Evolutionary conservation across 768 basidiomycete genomes (phyloP), one percentile per base, ranked within the genome.

Genomic region (Suillus lakei): DNA sequence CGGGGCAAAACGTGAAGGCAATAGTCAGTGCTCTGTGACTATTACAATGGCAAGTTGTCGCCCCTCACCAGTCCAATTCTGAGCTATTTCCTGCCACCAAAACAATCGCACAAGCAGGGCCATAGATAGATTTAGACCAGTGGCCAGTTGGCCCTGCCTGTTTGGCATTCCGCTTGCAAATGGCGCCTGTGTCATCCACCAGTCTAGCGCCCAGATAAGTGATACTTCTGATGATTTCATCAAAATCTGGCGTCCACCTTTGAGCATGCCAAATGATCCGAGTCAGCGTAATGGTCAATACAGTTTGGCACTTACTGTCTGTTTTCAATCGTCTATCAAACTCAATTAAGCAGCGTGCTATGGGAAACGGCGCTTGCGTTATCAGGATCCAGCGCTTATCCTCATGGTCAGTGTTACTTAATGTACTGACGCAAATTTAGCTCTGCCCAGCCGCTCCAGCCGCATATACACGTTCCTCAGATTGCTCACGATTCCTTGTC

Each of bases 341-440:
- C 21, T n/a, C 21, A 0, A 54, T 32, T 1, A 6, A 54, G 30
- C 18, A 30, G 5, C 12, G 5, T 32, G 21, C 12, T 54, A 34
- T 54, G 32, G 32, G 32, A n/a, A 32, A 54, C 5, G 21, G 53
- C 32, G 32, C 30, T 54, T 54, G 53, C 30, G 30, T 54, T 32
- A 54, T 54, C 30, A 54, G 30, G 30, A 21, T 54, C 10, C 10
- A 34, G 53, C 53, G 53, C 53, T n/a, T n/a, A 34, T n/a, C 12
- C 32, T 34, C 32, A 12, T 53, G 51, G 51, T 21, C 21, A 53
- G 18, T 2, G 9, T 53, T 10, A 30, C 50, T 51, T 51, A n/a
- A 30, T 53, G 51, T 53, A 54, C 53, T n/a, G 6, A 34, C 10
- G 12, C 53, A 54, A 54, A 32, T 34, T 54, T 54, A 54, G 53